A percentile compares a stretch with the other conserved stretches of the same genome.
Evolutionary conservation across 2,329 filamentous ascomycete genomes (phyloP).

Genomic region (Pseudofabraea citricarpa): DNA sequence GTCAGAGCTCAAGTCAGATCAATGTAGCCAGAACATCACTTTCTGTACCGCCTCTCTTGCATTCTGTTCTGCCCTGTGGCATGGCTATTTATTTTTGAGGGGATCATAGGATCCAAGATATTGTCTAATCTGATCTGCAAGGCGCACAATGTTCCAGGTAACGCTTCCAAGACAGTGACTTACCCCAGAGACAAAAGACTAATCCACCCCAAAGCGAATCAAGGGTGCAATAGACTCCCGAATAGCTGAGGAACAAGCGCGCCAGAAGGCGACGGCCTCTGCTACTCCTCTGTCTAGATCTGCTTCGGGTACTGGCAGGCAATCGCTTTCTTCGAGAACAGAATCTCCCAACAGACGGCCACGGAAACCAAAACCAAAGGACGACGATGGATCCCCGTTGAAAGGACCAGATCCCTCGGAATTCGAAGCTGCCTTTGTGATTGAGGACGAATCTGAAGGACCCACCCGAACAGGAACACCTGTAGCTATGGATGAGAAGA

Average conservation of each 20-base stretch:
- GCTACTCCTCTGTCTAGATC: constrained; percentile 36
- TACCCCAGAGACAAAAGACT: constrained; percentile 4
- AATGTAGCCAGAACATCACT: neutral
- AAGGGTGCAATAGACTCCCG: constrained; percentile 81
- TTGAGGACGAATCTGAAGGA: constrained; percentile 74
- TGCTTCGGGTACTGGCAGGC: constrained; percentile 28
- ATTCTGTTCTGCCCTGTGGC: no score
- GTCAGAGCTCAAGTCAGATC: neutral
- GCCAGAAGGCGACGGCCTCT: constrained; percentile 42
- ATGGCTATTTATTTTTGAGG: neutral
- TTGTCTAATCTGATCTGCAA: constrained; percentile 3
- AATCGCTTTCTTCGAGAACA: constrained; percentile 14
- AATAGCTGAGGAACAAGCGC: constrained; percentile 88
- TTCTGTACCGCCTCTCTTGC: no score
- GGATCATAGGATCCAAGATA: constrained; percentile 1
- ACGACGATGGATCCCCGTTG: constrained; percentile 17
- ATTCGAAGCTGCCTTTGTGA: constrained; percentile 80
- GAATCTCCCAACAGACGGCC: constrained; percentile 22
- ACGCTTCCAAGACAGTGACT: constrained; percentile 10
- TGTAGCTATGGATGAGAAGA: constrained; percentile 31
- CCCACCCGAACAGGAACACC: constrained; percentile 59
- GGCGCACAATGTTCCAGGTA: constrained; percentile 29
- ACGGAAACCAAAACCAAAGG: constrained; percentile 21
- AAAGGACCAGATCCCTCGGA: constrained; percentile 71
- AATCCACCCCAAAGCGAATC: constrained; percentile 54